Conservation (phyloP, 148 eudicot genomes). For the Vaccinium macrocarpon region DNA sequence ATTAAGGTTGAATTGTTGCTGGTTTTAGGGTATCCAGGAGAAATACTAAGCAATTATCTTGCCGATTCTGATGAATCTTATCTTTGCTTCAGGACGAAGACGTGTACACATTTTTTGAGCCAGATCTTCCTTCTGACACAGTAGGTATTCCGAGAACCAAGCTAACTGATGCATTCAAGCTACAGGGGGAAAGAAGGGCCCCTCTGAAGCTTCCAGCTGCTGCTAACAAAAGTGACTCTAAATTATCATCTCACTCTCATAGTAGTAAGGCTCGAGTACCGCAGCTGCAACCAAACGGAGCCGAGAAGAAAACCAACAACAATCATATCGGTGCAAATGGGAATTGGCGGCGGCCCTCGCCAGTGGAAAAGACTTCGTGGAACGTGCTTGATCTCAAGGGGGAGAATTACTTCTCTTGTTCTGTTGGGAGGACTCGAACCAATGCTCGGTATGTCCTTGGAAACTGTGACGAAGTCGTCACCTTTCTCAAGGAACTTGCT, state of each 20-base stretch:
- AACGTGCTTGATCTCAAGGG: constrained; percentile 83
- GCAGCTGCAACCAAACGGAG: constrained; percentile 16
- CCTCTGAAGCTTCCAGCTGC: constrained; percentile 44
- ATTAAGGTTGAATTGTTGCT: not conserved
- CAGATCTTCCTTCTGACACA: constrained; percentile 75
- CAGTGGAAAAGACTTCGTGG: constrained; percentile 60
- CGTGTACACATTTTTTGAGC: constrained; percentile 91
- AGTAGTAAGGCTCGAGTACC: constrained; percentile 16
- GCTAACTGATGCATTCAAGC: constrained; percentile 42
- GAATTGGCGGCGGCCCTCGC: constrained; percentile 29
- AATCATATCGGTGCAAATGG: constrained; percentile 11
- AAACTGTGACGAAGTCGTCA: constrained; percentile 79
- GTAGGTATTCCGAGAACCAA: constrained; percentile 50
- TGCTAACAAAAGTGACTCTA: constrained; percentile 40
- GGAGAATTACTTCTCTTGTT: constrained; percentile 90
- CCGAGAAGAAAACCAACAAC: constrained; percentile 38
- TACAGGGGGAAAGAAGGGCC: constrained; percentile 51
- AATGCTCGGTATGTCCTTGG: constrained; percentile 72
- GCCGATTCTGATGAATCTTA: not conserved
- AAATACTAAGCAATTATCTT: not conserved
- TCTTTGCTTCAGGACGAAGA: constrained; percentile 70
- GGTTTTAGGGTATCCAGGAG: not conserved
- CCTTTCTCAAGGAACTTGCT: constrained; percentile 52
- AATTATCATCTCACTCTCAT: constrained; percentile 26
- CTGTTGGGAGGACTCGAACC: constrained; percentile 84